Base-by-base conservation (phyloP, 495 filamentous ascomycete genomes). In the Cercophora newfieldiana region DNA sequence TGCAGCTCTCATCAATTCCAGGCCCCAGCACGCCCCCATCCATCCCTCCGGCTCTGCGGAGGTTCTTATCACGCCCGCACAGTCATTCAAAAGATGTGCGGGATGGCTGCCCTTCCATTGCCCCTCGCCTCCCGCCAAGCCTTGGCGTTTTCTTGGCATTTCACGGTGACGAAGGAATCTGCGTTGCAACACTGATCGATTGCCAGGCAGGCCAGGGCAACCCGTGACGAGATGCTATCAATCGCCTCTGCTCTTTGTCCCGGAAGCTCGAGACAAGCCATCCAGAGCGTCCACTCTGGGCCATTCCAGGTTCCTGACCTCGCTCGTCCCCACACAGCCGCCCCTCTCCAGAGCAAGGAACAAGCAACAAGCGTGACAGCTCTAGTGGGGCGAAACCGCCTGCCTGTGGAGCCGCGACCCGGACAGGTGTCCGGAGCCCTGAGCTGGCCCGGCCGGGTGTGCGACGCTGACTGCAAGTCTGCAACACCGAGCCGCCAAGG, bases 401-500 rank as follows among this genome's bases (percentile, higher is more conserved):
- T 33, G 5, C 30, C 10, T 3, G 54, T 57, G 54, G 54, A 28
- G 54, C 26, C 6, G 54, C 25, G 22, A 57, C 19, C 50, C 50
- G 28, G 54, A n/a, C 54, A 28, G 19, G 10, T 30, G 19, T 8
- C 24, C 54, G 2, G 55, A 33, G 24, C 7, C 55, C 55, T 25
- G 55, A 21, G 26, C 8, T 26, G 26, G 4, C 12, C 18, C 51
- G 19, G 18, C 12, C 3, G 26, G 26, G 33, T 25, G 18, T 19
- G 54, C 54, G 54, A n/a, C 28, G 18, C 24, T 58, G 18, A 31
- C 54, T n/a, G 19, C 54, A 26, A 19, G 19, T 47, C n/a, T n/a
- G 19, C 6, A 21, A 60, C 3, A 26, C 57, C 19, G 18, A 60
- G 24, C 57, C 28, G 68, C 68, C 68, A 69, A 69, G 68, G 1